These are phyloP conservation scores for Pestalotiopsis sp. DNA, from an alignment of 2,329 filamentous ascomycete genomes.

Conservation along the genomic window DNA sequence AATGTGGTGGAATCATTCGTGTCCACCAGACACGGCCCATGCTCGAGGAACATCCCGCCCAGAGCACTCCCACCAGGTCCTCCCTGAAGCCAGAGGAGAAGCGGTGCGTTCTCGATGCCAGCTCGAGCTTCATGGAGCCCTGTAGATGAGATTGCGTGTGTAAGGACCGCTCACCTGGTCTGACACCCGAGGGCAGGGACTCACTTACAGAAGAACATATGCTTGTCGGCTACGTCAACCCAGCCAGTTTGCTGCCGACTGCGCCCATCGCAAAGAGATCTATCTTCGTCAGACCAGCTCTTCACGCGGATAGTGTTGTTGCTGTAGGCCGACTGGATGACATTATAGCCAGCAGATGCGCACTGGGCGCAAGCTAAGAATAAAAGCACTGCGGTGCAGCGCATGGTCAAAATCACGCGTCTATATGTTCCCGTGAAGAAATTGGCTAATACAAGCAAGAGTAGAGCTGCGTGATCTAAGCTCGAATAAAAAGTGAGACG, in stretches of 20 bases:
- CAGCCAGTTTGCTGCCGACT: background rate
- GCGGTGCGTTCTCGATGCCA: slow-evolving; percentile 31
- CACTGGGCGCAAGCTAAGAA: background rate
- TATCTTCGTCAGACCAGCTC: background rate
- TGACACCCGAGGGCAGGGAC: background rate
- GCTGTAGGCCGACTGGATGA: background rate
- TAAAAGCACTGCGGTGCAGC: background rate
- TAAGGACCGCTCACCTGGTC: background rate
- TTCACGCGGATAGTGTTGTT: background rate
- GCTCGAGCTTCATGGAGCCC: slow-evolving; percentile 38
- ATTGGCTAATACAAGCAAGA: background rate
- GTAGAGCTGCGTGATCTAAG: background rate
- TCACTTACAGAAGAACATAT: background rate
- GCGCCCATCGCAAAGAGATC: background rate
- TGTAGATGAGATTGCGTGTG: background rate
- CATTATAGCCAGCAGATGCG: background rate
- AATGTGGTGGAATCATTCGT: slow-evolving; percentile 33
- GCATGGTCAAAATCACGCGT: background rate
- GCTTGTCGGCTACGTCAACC: background rate
- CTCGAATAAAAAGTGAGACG: background rate
- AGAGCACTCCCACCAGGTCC: slow-evolving; percentile 42
- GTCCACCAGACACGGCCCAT: slow-evolving; percentile 47
- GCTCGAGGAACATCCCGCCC: slow-evolving; percentile 41
- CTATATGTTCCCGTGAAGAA: background rate
- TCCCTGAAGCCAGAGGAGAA: slow-evolving; percentile 40